Conservation (phyloP, 2,329 filamentous ascomycete genomes). For the Neonectria neomacrospora region DNA sequence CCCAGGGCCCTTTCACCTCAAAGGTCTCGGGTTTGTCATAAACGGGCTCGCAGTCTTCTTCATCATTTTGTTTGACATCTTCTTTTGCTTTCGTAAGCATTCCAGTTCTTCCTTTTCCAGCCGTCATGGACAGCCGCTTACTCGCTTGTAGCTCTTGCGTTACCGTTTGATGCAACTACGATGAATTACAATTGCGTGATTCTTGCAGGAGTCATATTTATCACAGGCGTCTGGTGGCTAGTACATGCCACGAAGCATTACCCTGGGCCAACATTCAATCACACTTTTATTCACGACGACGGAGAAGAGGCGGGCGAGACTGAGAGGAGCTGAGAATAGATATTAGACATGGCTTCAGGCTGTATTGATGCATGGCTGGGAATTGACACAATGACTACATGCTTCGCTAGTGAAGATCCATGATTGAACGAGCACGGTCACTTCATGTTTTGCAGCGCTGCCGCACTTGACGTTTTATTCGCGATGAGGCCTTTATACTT, state of each 20-base stretch:
- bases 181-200: constrained; percentile 45
- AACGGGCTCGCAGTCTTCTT: constrained; percentile 35
- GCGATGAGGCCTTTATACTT: too few relatives aligned
- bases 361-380: background rate
- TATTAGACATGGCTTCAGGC: background rate
- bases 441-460: too few relatives aligned
- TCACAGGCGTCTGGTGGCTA: constrained; percentile 39
- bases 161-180: constrained; percentile 37
- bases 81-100: constrained; percentile 44
- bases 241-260: constrained; percentile 36
- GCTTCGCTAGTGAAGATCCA: background rate
- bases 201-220: constrained; percentile 28
- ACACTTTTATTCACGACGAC: constrained; percentile 2
- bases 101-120: background rate
- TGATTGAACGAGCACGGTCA: too few relatives aligned
- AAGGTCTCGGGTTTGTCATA: constrained; percentile 18
- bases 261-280: constrained; percentile 32
- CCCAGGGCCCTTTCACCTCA: constrained; percentile 33
- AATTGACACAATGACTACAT: background rate
- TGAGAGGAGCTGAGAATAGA: background rate
- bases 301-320: background rate
- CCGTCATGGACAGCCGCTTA: constrained; percentile 13
- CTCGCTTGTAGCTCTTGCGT: constrained; percentile 25
- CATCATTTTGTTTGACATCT: constrained; percentile 38
- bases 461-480: too few relatives aligned